phyloP scores from a whole-genome alignment of 1,139 yeast genomes.

The Yamadazyma aaseri region DNA sequence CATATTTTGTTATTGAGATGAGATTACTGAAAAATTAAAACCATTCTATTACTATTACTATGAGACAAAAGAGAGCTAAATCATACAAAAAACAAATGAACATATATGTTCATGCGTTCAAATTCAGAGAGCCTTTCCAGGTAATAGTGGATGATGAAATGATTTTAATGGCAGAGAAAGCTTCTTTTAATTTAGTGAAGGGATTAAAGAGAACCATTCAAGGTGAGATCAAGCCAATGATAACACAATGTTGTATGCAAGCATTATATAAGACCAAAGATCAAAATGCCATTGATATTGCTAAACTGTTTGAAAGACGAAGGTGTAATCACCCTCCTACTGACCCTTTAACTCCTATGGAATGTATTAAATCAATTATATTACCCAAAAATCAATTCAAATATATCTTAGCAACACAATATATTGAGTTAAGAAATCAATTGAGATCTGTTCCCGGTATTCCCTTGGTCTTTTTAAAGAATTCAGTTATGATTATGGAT shows the following conservation, averaged over 20 bases:
- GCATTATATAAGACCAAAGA: conserved; percentile 70
- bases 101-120: conserved; percentile 79
- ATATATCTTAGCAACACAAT: conserved; percentile 84
- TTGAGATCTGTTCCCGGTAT: conserved; percentile 83
- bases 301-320: conserved; percentile 79
- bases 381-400: conserved; percentile 81
- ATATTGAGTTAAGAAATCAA: conserved; percentile 61
- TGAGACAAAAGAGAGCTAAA: conserved; percentile 97
- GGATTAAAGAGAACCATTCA: conserved; percentile 84
- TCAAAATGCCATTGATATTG: conserved; percentile 73
- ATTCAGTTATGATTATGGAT: conserved; percentile 96
- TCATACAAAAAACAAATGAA: conserved; percentile 90
- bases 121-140: conserved; percentile 93
- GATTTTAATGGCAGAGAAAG: conserved; percentile 59
- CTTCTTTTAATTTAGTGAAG: conserved; percentile 70
- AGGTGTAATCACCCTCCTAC: conserved; percentile 57
- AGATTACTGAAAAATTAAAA: conserved; percentile 2
- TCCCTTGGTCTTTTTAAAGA: conserved; percentile 81
- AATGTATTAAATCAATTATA: conserved; percentile 74
- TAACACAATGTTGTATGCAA: conserved; percentile 94
- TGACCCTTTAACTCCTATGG: conserved; percentile 65
- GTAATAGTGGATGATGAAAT: conserved; percentile 80
- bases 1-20: too few species aligned
- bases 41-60: conserved; percentile 20
- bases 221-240: conserved; percentile 86